Conservation (phyloP, 129 eudicot species). For the Oenanthe sinensis region DNA sequence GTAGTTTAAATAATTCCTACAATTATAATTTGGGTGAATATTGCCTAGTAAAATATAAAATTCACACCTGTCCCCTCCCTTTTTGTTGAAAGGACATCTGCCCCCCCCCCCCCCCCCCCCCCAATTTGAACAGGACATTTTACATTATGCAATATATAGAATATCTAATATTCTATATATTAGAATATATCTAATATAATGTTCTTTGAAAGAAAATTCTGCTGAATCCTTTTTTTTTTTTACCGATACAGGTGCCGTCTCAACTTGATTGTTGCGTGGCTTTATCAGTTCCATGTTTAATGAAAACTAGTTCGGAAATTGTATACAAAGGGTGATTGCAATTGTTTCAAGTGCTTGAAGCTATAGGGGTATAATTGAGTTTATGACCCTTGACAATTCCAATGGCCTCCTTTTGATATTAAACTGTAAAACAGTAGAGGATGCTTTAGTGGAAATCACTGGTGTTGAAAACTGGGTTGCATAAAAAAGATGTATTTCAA, state of each 20-base stretch:
- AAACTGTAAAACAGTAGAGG: not conserved
- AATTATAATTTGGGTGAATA: not conserved
- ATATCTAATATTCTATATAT: no score
- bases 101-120: not conserved
- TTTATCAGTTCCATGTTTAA: not conserved
- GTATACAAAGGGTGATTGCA: not conserved
- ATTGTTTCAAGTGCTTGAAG: not conserved
- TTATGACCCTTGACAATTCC: not conserved
- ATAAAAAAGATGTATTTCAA: not conserved
- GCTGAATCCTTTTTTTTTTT: not conserved
- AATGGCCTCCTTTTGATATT: not conserved
- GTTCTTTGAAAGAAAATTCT: not conserved
- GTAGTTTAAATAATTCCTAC: no score
- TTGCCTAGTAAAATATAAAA: not conserved
- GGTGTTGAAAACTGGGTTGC: not conserved
- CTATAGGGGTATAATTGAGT: not conserved
- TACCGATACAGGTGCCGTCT: not conserved
- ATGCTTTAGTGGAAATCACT: not conserved
- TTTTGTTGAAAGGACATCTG: no score
- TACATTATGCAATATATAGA: not conserved
- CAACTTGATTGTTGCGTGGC: not conserved
- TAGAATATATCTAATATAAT: no score
- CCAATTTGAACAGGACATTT: not conserved
- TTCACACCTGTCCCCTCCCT: no score
- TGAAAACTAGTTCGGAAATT: not conserved